Base-by-base conservation (phyloP, 78 protist species). In the Planoprotostelium fungivorum region DNA sequence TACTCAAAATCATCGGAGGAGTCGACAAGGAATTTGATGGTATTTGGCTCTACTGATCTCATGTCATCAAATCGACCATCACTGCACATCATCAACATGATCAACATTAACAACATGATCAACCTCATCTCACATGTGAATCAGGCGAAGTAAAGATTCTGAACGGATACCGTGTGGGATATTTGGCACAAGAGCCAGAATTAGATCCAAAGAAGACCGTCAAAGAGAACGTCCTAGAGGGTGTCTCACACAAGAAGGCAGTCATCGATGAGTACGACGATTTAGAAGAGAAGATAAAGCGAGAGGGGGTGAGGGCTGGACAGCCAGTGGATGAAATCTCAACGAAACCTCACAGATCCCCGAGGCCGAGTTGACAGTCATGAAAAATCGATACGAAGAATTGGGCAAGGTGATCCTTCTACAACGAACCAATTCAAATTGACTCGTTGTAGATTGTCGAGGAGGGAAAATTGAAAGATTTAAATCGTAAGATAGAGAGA, bases 21-120 rank as follows among this genome's bases (percentile, higher is more conserved):
- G 90, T 85, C 31, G 96, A 94, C 83, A 90, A 88, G 16, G 96
- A 94, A 28, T 86, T 87, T 38, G 95, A 93, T 25, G 95, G 95
- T 37, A 36, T 25, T 37, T n/a, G n/a, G n/a, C n/a, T n/a, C n/a
- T n/a, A n/a, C n/a, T 51, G 31, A 51, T 51, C 73, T 25, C 73
- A 51, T 25, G 16, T 51, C 73, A 51, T 51, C 73, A 51, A 5
- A 51, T 51, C 5, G n/a, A n/a, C n/a, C n/a, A n/a, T n/a, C n/a
- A n/a, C n/a, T n/a, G n/a, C n/a, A n/a, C n/a, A n/a, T n/a, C n/a
- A n/a, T n/a, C n/a, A n/a, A n/a, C n/a, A n/a, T n/a, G n/a, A n/a
- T n/a, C n/a, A n/a, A n/a, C n/a, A n/a, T n/a, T n/a, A n/a, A n/a
- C n/a, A n/a, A n/a, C n/a, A n/a, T n/a, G n/a, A n/a, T n/a, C n/a